Percentiles rank a stretch among this genome's conserved stretches.
Evolutionary conservation across 1,284 basidiomycete genomes (phyloP).

Genomic region (Xerocomus amazonicus): DNA sequence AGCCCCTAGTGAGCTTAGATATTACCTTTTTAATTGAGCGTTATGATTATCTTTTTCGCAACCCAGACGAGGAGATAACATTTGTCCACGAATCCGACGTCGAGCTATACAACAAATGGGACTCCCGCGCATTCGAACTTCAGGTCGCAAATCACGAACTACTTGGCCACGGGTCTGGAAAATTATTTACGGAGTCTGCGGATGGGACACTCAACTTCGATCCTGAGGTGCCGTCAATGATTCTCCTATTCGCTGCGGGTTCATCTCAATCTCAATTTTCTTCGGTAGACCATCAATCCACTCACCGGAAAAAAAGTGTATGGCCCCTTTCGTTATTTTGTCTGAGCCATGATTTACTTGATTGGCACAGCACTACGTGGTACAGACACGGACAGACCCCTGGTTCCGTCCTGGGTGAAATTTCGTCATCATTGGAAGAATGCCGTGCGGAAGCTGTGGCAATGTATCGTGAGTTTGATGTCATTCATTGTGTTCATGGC

Average conservation of each 20-base stretch:
- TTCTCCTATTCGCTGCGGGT: not conserved
- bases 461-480: slow-evolving; percentile 56
- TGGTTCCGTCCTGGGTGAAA: slow-evolving; percentile 75
- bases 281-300: slow-evolving; percentile 66
- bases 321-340: slow-evolving; percentile 16
- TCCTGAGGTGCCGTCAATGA: slow-evolving; percentile 47
- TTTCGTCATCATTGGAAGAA: slow-evolving; percentile 85
- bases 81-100: slow-evolving; percentile 76
- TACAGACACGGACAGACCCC: slow-evolving; percentile 82
- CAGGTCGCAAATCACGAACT: slow-evolving; percentile 86
- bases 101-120: slow-evolving; percentile 72
- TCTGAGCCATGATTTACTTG: not conserved
- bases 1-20: slow-evolving; percentile 56
- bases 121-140: slow-evolving; percentile 72
- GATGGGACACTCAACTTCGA: slow-evolving; percentile 81
- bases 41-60: not conserved
- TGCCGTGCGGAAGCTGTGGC: slow-evolving; percentile 83
- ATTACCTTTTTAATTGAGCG: not conserved
- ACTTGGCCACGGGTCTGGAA: slow-evolving; percentile 77
- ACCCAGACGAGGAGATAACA: slow-evolving; percentile 67
- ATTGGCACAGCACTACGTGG: slow-evolving; percentile 59
- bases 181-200: slow-evolving; percentile 70
- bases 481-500: not conserved
- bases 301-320: slow-evolving; percentile 78
- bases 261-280: not conserved